phyloP scores from a whole-genome alignment of 768 basidiomycete genomes.

The Nidularia sp. region DNA sequence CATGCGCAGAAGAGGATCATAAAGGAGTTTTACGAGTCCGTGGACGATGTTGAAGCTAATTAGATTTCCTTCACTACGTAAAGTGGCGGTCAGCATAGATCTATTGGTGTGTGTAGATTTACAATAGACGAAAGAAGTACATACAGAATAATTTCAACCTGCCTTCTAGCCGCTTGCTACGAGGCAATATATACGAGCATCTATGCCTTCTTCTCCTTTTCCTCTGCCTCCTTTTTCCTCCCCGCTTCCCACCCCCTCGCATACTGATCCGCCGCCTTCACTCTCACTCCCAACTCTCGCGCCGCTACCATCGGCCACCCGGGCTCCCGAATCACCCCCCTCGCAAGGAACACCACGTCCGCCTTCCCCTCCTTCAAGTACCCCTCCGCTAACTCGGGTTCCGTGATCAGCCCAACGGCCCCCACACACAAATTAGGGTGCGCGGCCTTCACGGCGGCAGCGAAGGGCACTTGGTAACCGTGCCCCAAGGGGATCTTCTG shows the following conservation, averaged over 20 bases:
- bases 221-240: too few species aligned
- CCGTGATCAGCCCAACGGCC: conserved; percentile 71
- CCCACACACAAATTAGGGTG: conserved; percentile 52
- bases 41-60: conserved; percentile 63
- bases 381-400: conserved; percentile 47
- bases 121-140: too few species aligned
- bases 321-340: conserved; percentile 63
- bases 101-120: too few species aligned
- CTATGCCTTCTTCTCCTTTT: too few species aligned
- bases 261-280: conserved; percentile 74
- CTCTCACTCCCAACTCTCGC: conserved; percentile 52
- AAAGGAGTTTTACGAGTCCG: conserved; percentile 81
- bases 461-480: conserved; percentile 72
- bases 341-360: conserved; percentile 64
- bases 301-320: conserved; percentile 66
- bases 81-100: too few species aligned
- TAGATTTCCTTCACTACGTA: conserved; percentile 14
- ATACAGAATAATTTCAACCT: too few species aligned
- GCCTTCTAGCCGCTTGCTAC: too few species aligned
- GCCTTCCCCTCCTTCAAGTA: conserved; percentile 64
- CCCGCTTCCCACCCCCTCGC: conserved; percentile 47
- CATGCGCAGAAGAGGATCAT: conserved; percentile 80
- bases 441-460: conserved; percentile 59
- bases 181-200: too few species aligned
- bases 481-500: conserved; percentile 55